phyloP scores from a whole-genome alignment of 495 filamentous ascomycete genomes.

The Xylaria scruposa region DNA sequence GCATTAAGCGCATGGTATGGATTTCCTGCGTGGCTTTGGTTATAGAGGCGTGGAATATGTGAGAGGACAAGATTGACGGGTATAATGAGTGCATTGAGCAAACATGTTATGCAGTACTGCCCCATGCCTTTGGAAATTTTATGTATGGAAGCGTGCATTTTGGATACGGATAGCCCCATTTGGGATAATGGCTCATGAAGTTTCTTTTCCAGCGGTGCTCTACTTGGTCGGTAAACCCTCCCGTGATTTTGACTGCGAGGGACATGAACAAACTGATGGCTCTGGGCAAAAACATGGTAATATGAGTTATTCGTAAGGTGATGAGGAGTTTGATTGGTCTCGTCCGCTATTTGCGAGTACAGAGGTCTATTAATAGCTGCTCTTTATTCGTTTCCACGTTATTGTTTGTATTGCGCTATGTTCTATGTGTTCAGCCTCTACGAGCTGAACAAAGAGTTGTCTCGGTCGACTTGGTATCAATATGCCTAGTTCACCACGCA shows the following conservation, averaged over 20 bases:
- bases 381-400: not conserved
- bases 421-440: not conserved
- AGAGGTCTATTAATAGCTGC: not conserved
- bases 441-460: not conserved
- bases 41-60: slow-evolving; percentile 3
- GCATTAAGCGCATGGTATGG: not conserved
- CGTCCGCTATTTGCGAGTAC: not conserved
- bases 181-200: slow-evolving; percentile 10
- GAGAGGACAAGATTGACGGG: not conserved
- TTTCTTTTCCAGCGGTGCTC: not conserved
- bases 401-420: not conserved
- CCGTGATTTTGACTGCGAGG: not conserved
- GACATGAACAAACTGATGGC: not conserved
- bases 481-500: not conserved
- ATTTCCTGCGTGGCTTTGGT: not conserved
- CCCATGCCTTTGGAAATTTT: not conserved
- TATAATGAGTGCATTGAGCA: not conserved
- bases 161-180: slow-evolving; percentile 25
- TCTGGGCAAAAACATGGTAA: not conserved
- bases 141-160: slow-evolving; percentile 17
- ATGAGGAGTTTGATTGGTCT: not conserved
- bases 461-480: not conserved
- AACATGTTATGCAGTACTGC: not conserved
- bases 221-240: not conserved
- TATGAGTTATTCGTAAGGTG: not conserved